phyloP scores from a whole-genome alignment of 306 rosid species.

The Gillenia trifoliata region DNA sequence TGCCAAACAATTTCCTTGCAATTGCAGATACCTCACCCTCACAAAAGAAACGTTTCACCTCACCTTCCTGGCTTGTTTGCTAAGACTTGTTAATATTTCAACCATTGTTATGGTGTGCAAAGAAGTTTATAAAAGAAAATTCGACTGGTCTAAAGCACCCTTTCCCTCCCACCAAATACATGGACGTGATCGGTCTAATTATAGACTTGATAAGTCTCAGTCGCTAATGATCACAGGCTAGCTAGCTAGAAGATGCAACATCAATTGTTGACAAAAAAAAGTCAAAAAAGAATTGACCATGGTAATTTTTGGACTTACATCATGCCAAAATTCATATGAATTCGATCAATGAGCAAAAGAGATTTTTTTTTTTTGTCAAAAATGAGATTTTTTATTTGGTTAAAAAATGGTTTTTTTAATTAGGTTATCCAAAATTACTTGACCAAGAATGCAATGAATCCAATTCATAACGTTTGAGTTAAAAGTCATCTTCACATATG shows the following conservation, averaged over 20 bases:
- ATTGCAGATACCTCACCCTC: constrained; percentile 35
- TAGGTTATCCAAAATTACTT: not conserved
- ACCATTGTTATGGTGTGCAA: constrained; percentile 5
- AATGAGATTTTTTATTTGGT: not conserved
- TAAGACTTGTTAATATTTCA: constrained; percentile 24
- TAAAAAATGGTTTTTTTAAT: too few relatives aligned
- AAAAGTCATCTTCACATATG: not conserved
- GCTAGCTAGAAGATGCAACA: not conserved
- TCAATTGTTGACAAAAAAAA: not conserved
- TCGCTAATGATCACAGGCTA: not conserved
- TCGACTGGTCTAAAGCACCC: constrained; percentile 27
- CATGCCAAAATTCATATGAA: not conserved
- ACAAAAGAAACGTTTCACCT: constrained; percentile 35
- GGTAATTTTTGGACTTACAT: not conserved
- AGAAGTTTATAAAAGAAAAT: not conserved
- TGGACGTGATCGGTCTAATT: not conserved
- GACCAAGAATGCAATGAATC: not conserved
- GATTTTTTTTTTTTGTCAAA: not conserved
- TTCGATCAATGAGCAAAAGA: not conserved
- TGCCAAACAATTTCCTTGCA: constrained; percentile 59
- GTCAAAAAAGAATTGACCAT: not conserved
- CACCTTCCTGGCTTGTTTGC: constrained; percentile 60
- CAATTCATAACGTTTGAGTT: not conserved
- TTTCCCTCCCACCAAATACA: not conserved
- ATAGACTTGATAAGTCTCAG: not conserved